Evolutionary conservation across 192 early-diverging fungal species (phyloP).

Genomic region (Dimargaris cristalligena): DNA sequence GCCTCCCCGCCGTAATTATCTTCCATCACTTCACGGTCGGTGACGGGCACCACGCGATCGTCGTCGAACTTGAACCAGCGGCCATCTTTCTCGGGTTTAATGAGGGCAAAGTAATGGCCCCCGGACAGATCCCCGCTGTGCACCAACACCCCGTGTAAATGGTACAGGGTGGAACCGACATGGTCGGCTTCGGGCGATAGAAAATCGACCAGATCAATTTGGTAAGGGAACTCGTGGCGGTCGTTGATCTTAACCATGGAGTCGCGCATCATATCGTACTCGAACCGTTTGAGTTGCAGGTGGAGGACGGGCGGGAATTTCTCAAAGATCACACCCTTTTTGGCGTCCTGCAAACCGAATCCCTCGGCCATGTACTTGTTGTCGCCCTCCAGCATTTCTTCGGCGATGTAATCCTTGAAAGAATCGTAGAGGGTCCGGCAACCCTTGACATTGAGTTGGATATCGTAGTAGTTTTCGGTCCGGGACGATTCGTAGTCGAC

Average conservation of each 20-base stretch:
- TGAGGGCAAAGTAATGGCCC: slow-evolving; percentile 86
- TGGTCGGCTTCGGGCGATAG: slow-evolving; percentile 46
- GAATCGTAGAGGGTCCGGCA: slow-evolving; percentile 71
- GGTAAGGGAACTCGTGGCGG: slow-evolving; percentile 81
- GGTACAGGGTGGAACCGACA: slow-evolving; percentile 53
- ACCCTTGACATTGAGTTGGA: slow-evolving; percentile 94
- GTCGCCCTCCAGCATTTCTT: slow-evolving; percentile 88
- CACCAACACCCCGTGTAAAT: slow-evolving; percentile 87
- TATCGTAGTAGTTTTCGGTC: slow-evolving; percentile 91
- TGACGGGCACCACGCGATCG: slow-evolving; percentile 72
- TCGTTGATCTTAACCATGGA: slow-evolving; percentile 94
- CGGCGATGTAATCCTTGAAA: slow-evolving; percentile 76
- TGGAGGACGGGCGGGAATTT: slow-evolving; percentile 86
- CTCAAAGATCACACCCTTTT: slow-evolving; percentile 91
- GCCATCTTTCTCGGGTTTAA: slow-evolving; percentile 60
- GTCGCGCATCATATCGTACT: slow-evolving; percentile 86
- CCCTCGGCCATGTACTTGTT: slow-evolving; percentile 96
- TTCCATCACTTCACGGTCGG: slow-evolving; percentile 69
- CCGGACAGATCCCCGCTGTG: slow-evolving; percentile 86
- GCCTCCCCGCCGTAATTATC: slow-evolving; percentile 85
- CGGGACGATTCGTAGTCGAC: slow-evolving; percentile 91
- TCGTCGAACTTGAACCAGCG: slow-evolving; percentile 94
- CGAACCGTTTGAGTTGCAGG: slow-evolving; percentile 92
- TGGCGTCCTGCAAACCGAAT: slow-evolving; percentile 85
- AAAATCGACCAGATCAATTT: slow-evolving; percentile 75